Evolutionary conservation across 495 filamentous ascomycete species (phyloP).

Genomic region (Niebla homalea): DNA sequence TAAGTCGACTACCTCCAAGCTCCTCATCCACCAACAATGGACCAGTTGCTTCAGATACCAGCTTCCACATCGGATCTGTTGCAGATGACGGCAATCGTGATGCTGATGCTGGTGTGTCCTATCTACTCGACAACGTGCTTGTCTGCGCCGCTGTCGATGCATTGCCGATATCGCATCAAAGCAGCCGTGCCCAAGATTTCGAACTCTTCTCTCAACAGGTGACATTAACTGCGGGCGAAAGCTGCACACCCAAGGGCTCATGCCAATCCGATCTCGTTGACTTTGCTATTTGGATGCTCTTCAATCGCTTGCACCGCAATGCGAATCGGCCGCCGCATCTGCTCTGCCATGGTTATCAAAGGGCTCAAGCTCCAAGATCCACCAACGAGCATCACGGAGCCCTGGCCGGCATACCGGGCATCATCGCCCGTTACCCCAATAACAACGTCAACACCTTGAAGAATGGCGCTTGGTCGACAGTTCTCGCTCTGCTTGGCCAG

Average conservation of each 20-base stretch:
- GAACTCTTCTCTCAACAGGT: slow-evolving; percentile 51
- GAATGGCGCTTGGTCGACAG: slow-evolving; percentile 53
- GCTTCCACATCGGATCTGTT: too few species aligned
- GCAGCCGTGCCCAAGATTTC: slow-evolving; percentile 37
- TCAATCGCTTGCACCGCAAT: slow-evolving; percentile 38
- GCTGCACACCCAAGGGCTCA: background rate
- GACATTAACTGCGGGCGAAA: slow-evolving; percentile 4
- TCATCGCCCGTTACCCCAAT: slow-evolving; percentile 49
- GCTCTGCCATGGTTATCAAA: slow-evolving; percentile 64
- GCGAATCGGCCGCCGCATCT: slow-evolving; percentile 52
- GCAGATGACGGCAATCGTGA: background rate
- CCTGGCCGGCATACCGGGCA: slow-evolving; percentile 36
- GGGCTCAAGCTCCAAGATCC: slow-evolving; percentile 17
- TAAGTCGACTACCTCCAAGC: too few species aligned
- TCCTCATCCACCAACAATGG: too few species aligned
- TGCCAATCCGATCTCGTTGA: slow-evolving; percentile 55
- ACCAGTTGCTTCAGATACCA: too few species aligned
- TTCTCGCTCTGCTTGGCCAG: slow-evolving; percentile 57
- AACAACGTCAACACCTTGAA: slow-evolving; percentile 57
- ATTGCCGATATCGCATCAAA: background rate
- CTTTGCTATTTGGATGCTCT: slow-evolving; percentile 65
- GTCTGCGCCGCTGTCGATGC: background rate
- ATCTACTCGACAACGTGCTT: background rate
- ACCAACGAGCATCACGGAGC: slow-evolving; percentile 19
- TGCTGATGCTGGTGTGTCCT: background rate